phyloP scores from a whole-genome alignment of 2,329 filamentous ascomycete genomes.

The Albophoma yamanashiensis region DNA sequence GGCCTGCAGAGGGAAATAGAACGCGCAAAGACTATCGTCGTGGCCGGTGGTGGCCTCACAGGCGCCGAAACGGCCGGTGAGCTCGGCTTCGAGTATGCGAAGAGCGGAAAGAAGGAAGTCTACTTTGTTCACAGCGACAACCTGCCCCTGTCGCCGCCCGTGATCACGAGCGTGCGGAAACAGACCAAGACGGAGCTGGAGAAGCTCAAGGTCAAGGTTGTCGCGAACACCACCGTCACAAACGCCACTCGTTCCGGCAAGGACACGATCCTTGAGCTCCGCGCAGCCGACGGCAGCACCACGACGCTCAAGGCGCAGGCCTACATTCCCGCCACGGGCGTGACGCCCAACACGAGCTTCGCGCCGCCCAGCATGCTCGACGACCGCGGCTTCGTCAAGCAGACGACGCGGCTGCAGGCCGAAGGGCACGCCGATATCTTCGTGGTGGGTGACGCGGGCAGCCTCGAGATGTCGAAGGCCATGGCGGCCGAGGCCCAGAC shows the following conservation, averaged over 20 bases:
- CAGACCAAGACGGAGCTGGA: conserved; percentile 26
- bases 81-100: conserved; percentile 35
- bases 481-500: conserved; percentile 20
- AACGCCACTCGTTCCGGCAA: conserved; percentile 11
- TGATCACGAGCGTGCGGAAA: conserved; percentile 26
- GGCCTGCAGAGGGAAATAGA: conserved; percentile 25
- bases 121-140: conserved; percentile 28
- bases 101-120: conserved; percentile 32
- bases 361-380: conserved; percentile 26
- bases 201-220: conserved; percentile 30
- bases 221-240: conserved; percentile 27
- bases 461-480: conserved; percentile 24
- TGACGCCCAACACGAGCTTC: conserved; percentile 33
- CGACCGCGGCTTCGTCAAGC: conserved; percentile 20
- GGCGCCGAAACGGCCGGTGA: conserved; percentile 41
- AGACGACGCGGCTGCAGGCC: conserved; percentile 24
- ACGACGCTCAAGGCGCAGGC: conserved; percentile 29
- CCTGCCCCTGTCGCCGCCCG: conserved; percentile 24
- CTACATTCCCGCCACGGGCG: conserved; percentile 36
- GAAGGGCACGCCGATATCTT: conserved; percentile 29
- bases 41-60: conserved; percentile 40
- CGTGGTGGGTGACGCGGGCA: conserved; percentile 31
- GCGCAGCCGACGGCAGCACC: conserved; percentile 18
- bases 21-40: conserved; percentile 34
- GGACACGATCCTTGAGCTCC: conserved; percentile 24